Evolutionary conservation across 2,329 filamentous ascomycete genomes (phyloP).

Genomic region (Chaetomium globosum): DNA sequence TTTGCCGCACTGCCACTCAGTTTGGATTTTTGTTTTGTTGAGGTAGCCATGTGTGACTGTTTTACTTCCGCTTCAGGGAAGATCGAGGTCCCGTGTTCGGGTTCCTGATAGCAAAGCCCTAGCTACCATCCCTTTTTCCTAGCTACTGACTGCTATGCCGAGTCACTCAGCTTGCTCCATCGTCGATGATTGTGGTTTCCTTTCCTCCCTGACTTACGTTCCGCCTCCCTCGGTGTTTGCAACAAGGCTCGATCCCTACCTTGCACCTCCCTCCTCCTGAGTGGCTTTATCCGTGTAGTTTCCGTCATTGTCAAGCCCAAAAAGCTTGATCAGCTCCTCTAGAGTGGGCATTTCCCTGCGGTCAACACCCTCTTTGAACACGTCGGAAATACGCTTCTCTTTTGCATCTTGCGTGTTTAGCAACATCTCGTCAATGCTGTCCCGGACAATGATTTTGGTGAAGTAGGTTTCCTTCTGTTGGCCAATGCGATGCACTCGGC

Average conservation of each 20-base stretch:
- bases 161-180: too few species aligned
- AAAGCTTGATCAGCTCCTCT: slow-evolving; percentile 2
- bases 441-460: slow-evolving; percentile 55
- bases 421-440: slow-evolving; percentile 62
- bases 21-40: neutral
- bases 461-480: slow-evolving; percentile 64
- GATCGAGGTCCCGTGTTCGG: neutral
- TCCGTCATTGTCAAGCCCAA: neutral
- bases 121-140: neutral
- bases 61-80: neutral
- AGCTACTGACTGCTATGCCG: neutral
- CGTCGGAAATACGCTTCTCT: slow-evolving; percentile 46
- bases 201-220: neutral
- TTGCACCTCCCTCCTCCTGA: neutral
- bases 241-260: neutral
- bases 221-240: neutral
- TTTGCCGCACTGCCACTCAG: neutral
- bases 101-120: neutral
- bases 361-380: slow-evolving; percentile 29
- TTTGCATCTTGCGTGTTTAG: slow-evolving; percentile 60
- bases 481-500: slow-evolving; percentile 65
- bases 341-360: neutral
- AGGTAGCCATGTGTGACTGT: neutral
- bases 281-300: neutral
- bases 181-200: too few species aligned